Conservation (phyloP, 768 basidiomycete species). For the Paxillus ammoniavirescens region DNA sequence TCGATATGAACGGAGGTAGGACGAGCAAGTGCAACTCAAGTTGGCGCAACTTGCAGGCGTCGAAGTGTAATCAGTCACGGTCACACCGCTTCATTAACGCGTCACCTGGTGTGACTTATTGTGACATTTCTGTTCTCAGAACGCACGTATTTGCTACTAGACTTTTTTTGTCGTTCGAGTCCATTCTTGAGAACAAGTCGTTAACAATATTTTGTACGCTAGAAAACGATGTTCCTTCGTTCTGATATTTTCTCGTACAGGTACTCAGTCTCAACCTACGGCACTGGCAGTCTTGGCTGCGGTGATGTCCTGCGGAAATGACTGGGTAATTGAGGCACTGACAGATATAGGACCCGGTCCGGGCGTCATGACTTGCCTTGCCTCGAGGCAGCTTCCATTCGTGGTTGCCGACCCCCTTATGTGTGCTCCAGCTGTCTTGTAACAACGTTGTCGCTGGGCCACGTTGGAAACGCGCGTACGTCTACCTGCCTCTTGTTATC, state of each 20-base stretch:
- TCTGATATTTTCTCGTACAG: not conserved
- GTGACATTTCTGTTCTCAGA: not conserved
- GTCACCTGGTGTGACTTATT: not conserved
- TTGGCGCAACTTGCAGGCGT: too few species aligned
- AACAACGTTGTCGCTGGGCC: slow-evolving; percentile 40
- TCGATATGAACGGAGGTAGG: not conserved
- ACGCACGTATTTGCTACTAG: not conserved
- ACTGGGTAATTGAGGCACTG: not conserved
- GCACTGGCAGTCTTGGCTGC: not conserved
- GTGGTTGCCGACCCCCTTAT: slow-evolving; percentile 59
- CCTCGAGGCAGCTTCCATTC: slow-evolving; percentile 54
- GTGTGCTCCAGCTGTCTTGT: slow-evolving; percentile 39
- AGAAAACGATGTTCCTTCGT: not conserved
- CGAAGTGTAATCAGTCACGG: not conserved
- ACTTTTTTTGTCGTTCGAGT: not conserved
- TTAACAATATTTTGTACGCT: not conserved
- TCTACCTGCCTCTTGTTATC: slow-evolving; percentile 23
- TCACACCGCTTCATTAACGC: not conserved
- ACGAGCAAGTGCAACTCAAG: too few species aligned
- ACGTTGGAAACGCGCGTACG: slow-evolving; percentile 69
- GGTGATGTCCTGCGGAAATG: slow-evolving; percentile 14
- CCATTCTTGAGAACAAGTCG: not conserved
- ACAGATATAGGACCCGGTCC: slow-evolving; percentile 9
- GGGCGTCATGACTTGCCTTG: slow-evolving; percentile 11
- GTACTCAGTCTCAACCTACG: not conserved